Conservation (phyloP, 208 protist species). For the Porcisia deanei region DNA sequence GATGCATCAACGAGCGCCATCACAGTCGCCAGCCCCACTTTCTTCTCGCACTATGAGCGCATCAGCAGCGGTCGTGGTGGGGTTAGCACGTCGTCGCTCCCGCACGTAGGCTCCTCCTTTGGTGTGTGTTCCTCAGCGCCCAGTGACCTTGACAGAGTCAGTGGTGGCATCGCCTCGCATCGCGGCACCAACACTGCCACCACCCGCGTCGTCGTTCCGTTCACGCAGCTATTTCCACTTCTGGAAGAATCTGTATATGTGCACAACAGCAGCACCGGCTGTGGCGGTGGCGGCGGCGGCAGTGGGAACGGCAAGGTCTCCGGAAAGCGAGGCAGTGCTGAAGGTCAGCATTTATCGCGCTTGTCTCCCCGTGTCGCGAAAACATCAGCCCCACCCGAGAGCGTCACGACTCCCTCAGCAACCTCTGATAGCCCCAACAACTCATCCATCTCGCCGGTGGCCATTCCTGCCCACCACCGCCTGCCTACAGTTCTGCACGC, state of each 20-base stretch:
- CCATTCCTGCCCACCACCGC: neutral
- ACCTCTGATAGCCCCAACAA: neutral
- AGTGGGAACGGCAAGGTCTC: neutral
- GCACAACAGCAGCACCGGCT: constrained; percentile 1
- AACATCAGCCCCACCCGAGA: neutral
- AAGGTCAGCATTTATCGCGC: neutral
- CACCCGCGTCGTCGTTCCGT: neutral
- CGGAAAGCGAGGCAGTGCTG: neutral
- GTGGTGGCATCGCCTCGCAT: neutral
- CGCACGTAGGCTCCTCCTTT: neutral
- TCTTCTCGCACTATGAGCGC: neutral
- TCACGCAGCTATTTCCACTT: constrained; percentile 25
- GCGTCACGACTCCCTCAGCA: neutral
- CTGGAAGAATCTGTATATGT: constrained; percentile 17
- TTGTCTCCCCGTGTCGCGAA: neutral
- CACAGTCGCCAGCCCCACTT: neutral
- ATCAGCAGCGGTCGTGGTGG: neutral
- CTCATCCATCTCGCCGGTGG: neutral
- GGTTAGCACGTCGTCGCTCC: neutral
- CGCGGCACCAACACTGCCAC: neutral
- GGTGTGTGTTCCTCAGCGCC: neutral
- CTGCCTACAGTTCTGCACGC: neutral
- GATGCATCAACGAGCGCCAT: neutral
- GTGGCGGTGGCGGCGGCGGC: neutral
- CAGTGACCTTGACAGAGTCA: neutral